These are phyloP conservation scores for Jasminum sambac DNA, from an alignment of 257 asterid species.

Conservation along the genomic window DNA sequence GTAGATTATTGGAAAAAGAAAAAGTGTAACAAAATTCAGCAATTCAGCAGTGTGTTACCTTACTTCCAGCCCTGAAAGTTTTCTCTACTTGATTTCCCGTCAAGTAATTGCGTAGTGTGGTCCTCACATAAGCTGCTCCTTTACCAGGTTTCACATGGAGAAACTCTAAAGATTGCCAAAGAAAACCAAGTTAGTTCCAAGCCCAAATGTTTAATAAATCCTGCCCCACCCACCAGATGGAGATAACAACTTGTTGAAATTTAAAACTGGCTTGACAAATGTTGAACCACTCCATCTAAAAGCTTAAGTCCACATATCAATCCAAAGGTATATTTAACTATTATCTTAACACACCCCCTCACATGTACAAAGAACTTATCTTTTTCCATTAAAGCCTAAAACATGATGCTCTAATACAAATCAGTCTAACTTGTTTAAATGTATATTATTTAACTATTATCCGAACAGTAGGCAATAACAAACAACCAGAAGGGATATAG, in stretches of 20 bases:
- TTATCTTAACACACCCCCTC: too few species aligned
- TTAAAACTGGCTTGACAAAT: too few species aligned
- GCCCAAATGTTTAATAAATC: neutral
- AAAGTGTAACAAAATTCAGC: constrained; percentile 15
- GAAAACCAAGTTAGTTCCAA: constrained; percentile 14
- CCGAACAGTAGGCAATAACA: too few species aligned
- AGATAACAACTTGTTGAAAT: too few species aligned
- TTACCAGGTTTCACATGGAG: constrained; percentile 98
- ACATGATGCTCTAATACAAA: too few species aligned
- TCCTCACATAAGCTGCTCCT: constrained; percentile 95
- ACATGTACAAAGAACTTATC: too few species aligned
- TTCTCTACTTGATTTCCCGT: constrained; percentile 85
- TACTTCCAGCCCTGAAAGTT: constrained; percentile 96
- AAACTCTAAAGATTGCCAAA: constrained; percentile 60
- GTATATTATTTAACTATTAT: too few species aligned
- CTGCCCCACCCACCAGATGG: neutral
- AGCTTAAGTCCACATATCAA: too few species aligned
- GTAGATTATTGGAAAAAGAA: constrained; percentile 9
- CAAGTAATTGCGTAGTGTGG: constrained; percentile 70
- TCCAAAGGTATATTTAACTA: too few species aligned
- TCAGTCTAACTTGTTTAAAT: too few species aligned
- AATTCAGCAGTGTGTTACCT: constrained; percentile 45
- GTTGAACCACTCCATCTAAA: too few species aligned
- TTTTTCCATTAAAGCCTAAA: too few species aligned
- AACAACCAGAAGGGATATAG: neutral